phyloP scores from a whole-genome alignment of 768 basidiomycete species.

The Lepiota subincarnata region DNA sequence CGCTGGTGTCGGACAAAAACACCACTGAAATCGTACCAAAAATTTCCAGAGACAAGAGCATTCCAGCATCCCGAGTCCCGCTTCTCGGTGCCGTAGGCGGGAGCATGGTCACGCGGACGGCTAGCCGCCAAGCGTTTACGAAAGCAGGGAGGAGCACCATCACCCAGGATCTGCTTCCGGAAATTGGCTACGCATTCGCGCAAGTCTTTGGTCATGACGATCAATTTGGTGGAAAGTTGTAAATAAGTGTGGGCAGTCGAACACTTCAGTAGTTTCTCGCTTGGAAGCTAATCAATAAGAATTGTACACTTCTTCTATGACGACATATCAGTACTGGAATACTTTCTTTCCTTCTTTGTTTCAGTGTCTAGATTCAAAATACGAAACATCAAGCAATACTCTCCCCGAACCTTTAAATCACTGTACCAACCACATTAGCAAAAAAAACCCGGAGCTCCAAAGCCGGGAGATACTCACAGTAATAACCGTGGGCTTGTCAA shows the following conservation, averaged over 20 bases:
- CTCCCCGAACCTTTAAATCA: background rate
- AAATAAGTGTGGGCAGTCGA: constrained; percentile 7
- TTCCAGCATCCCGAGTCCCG: constrained; percentile 67
- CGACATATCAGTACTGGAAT: background rate
- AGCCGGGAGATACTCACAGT: constrained; percentile 52
- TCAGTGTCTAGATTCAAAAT: background rate
- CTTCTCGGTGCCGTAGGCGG: constrained; percentile 82
- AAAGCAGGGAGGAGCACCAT: constrained; percentile 78
- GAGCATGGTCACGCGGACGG: constrained; percentile 83
- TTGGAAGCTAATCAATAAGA: background rate
- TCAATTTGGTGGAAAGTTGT: constrained; percentile 33
- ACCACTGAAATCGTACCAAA: background rate
- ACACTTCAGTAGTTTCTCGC: background rate
- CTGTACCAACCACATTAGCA: constrained; percentile 2
- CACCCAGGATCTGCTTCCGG: constrained; percentile 72
- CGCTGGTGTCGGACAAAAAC: background rate
- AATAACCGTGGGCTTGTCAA: constrained; percentile 94
- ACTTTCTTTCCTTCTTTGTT: too few species aligned
- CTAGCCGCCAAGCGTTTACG: constrained; percentile 72
- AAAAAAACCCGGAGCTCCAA: background rate
- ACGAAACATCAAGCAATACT: background rate
- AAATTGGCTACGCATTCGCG: constrained; percentile 64
- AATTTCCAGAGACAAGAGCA: constrained; percentile 41
- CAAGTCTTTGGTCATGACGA: constrained; percentile 63
- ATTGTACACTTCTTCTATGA: background rate